Conservation (phyloP, 768 basidiomycete species). For the Lentinula boryana region DNA sequence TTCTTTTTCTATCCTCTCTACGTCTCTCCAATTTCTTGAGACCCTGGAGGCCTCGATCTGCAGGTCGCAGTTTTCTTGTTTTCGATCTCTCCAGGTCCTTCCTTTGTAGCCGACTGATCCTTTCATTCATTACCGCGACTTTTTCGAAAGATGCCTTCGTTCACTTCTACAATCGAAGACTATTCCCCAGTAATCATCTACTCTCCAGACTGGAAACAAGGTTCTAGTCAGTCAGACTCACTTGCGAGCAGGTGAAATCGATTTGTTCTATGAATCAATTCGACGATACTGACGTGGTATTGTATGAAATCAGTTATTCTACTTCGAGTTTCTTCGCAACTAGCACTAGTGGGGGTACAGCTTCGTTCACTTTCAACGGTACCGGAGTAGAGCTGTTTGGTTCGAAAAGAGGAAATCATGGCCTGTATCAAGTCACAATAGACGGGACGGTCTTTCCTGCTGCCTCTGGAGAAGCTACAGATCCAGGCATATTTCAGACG, state of each 20-base stretch:
- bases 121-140: neutral
- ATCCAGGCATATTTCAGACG: slow-evolving; percentile 30
- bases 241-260: neutral
- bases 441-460: slow-evolving; percentile 25
- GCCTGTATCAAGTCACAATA: slow-evolving; percentile 34
- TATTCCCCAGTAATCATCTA: slow-evolving; percentile 24
- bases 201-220: slow-evolving; percentile 14
- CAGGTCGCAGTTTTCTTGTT: neutral
- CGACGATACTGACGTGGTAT: neutral
- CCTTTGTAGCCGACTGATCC: neutral
- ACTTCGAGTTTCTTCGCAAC: slow-evolving; percentile 4
- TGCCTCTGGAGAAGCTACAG: slow-evolving; percentile 20
- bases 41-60: slow-evolving; percentile 5
- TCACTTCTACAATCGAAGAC: slow-evolving; percentile 29
- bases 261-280: neutral
- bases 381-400: slow-evolving; percentile 45
- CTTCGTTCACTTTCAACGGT: slow-evolving; percentile 42
- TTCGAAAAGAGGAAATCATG: slow-evolving; percentile 41
- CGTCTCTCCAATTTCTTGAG: neutral
- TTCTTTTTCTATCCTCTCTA: neutral
- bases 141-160: slow-evolving; percentile 13
- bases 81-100: neutral
- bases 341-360: slow-evolving; percentile 18
- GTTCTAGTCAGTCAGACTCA: neutral
- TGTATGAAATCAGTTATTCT: neutral